Conservation (phyloP, 164 flowering plant genomes). For the Vitis riparia region DNA sequence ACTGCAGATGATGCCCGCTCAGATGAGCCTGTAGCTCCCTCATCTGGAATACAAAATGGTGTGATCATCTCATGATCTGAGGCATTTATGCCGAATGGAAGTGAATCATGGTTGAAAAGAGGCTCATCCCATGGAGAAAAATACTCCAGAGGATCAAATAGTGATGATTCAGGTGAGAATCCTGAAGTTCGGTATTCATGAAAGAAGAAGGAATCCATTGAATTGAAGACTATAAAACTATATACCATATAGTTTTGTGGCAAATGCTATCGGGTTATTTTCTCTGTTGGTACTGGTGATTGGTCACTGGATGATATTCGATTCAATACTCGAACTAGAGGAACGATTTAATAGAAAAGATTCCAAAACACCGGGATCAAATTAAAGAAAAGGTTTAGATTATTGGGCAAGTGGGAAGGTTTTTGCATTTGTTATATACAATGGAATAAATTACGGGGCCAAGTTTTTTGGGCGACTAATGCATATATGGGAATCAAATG, state of each 20-base stretch:
- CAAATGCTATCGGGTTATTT: too few species aligned
- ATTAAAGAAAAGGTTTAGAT: slow-evolving; percentile 1
- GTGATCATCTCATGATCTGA: slow-evolving; percentile 29
- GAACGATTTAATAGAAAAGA: neutral
- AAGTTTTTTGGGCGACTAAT: neutral
- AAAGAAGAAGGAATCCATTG: slow-evolving; percentile 20
- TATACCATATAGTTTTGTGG: too few species aligned
- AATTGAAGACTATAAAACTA: too few species aligned
- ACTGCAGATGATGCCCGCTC: slow-evolving; percentile 2
- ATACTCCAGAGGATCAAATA: slow-evolving; percentile 13
- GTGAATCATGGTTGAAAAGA: slow-evolving; percentile 10
- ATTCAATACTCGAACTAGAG: neutral
- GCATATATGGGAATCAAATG: slow-evolving; percentile 22
- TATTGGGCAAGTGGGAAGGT: slow-evolving; percentile 12
- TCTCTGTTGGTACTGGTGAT: too few species aligned
- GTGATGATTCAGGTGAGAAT: slow-evolving; percentile 19
- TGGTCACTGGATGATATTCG: too few species aligned
- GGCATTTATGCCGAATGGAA: slow-evolving; percentile 34
- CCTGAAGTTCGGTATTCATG: neutral
- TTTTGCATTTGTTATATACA: neutral
- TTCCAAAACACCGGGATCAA: neutral
- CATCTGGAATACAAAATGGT: slow-evolving; percentile 18
- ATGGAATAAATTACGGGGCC: too few species aligned
- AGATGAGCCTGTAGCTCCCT: slow-evolving; percentile 12
- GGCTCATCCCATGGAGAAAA: slow-evolving; percentile 20